Evolutionary conservation across 305 asterid species (phyloP).

Genomic region (Salvia sclarea): DNA sequence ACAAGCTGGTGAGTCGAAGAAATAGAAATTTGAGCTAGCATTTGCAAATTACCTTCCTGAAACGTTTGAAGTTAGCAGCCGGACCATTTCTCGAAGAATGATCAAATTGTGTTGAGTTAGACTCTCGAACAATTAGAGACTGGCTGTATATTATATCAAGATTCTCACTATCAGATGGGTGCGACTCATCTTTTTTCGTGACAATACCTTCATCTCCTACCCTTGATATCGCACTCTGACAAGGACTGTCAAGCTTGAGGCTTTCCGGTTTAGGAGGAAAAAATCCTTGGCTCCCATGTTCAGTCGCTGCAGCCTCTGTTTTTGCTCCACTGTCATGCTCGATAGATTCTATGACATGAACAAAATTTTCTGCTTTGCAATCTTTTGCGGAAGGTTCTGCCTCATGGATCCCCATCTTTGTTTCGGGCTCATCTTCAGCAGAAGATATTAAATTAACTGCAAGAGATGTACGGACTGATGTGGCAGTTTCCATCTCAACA

Average conservation of each 20-base stretch:
- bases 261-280: constrained; percentile 32
- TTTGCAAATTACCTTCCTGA: constrained; percentile 58
- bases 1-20: not conserved
- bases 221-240: constrained; percentile 32
- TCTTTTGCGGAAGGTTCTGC: constrained; percentile 38
- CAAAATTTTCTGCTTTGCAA: constrained; percentile 35
- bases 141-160: constrained; percentile 78
- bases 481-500: constrained; percentile 72
- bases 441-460: constrained; percentile 43
- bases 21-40: not conserved
- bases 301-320: constrained; percentile 33
- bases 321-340: constrained; percentile 43
- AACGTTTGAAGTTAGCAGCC: constrained; percentile 69
- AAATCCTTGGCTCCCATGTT: constrained; percentile 38
- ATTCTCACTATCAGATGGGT: constrained; percentile 53
- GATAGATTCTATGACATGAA: constrained; percentile 41
- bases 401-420: constrained; percentile 33
- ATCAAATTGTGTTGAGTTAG: constrained; percentile 35
- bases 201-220: constrained; percentile 37
- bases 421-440: constrained; percentile 49
- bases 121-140: constrained; percentile 67
- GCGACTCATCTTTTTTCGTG: constrained; percentile 42
- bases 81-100: constrained; percentile 40
- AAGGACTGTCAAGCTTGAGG: constrained; percentile 31
- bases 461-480: constrained; percentile 47